Base-by-base conservation (phyloP, 2,329 filamentous ascomycete genomes). In the Chaetomiaceae sp. region DNA sequence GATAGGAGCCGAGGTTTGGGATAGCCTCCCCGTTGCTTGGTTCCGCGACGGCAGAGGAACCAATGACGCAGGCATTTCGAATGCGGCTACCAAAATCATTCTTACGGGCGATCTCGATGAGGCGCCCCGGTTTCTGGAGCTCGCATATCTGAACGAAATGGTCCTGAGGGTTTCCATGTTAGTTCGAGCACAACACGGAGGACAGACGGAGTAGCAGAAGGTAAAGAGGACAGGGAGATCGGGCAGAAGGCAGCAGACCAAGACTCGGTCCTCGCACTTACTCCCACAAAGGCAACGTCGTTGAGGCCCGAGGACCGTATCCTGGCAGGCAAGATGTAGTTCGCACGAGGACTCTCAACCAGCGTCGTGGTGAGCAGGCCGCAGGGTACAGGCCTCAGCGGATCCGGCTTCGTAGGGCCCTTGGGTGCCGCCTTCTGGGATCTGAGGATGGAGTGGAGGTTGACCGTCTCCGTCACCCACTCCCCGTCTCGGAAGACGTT, bases 241-340 rank as follows among this genome's bases (percentile, higher is more conserved):
- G n/a, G n/a, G n/a, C n/a, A n/a, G n/a, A n/a, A n/a, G n/a, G n/a
- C n/a, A n/a, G 17, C 23, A 14, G 30, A 16, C 3, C 31, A 9
- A 25, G 16, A 13, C 16, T 9, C 12, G 13, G 16, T 16, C n/a
- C n/a, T n/a, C 4, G 5, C 6, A 76, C 82, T 69, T 74, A 86
- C 83, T 48, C 90, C 88, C 51, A 99, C 78, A 60, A 96, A 89
- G 33, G 91, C 85, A 56, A 96, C 81, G 70, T 97, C 91, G 59
- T 93, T 90, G 54, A 83, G 75, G 38, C 76, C 68, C 45, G 76
- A 74, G 49, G 83, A 83, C 51, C 91, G 79, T 53, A 97, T 73
- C 53, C 85, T 81, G n/a, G 85, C 88, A 12, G 90, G 87, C 13
- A 96, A 72, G 38, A 96, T 85, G 73, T 80, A 86, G 63, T 85